Evolutionary conservation across 2,329 filamentous ascomycete species (phyloP).

Genomic region (Calonectria hongkongensis): DNA sequence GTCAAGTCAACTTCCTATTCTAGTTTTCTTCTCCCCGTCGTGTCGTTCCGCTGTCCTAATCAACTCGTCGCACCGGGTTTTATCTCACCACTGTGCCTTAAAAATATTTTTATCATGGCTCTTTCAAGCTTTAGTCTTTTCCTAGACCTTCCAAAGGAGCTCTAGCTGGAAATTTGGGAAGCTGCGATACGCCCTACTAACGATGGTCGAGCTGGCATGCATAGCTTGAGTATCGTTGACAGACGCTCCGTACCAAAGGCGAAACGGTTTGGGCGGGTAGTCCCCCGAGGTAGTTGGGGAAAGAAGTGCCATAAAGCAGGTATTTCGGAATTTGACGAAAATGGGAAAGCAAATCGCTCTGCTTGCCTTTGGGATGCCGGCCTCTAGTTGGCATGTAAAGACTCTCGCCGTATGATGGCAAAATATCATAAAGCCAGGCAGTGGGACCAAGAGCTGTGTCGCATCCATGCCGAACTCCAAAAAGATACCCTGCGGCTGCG

Average conservation of each 20-base stretch:
- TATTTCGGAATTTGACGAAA: background rate
- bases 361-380: conserved; percentile 21
- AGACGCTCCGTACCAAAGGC: background rate
- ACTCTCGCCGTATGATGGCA: conserved; percentile 6
- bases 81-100: no score
- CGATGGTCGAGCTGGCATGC: background rate
- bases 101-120: background rate
- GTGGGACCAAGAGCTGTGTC: background rate
- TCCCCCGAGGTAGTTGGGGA: no score
- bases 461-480: no score
- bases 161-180: background rate
- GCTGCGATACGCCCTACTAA: background rate
- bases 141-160: background rate
- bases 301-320: background rate
- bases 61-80: no score
- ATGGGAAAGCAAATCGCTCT: background rate
- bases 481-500: no score
- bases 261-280: no score
- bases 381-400: conserved; percentile 24
- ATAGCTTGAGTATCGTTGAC: conserved; percentile 6
- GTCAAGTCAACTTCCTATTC: no score
- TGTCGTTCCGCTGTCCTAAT: no score
- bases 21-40: no score
- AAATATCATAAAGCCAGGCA: background rate
- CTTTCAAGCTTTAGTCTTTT: background rate